Conservation (phyloP, 2,329 filamentous ascomycete genomes). For the Botrytis fabae region DNA sequence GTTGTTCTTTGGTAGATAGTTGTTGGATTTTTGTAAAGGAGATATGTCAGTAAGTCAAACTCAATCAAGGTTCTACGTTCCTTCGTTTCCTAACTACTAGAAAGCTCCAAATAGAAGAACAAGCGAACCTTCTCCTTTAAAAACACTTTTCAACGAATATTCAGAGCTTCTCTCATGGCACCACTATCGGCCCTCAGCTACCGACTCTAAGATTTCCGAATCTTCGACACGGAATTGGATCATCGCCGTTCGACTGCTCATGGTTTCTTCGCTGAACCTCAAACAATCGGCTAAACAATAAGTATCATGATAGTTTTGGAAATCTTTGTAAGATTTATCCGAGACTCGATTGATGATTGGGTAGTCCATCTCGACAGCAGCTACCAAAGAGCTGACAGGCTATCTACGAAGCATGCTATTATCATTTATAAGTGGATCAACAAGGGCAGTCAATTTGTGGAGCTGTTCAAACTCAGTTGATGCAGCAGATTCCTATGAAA, state of each 20-base stretch:
- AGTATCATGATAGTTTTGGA: background rate
- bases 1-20: background rate
- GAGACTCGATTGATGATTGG: fast-evolving
- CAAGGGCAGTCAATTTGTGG: too few relatives aligned
- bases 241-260: background rate
- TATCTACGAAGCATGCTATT: background rate
- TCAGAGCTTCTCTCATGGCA: too few relatives aligned
- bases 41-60: background rate
- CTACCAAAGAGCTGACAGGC: background rate
- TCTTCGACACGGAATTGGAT: background rate
- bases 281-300: background rate
- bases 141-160: background rate
- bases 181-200: fast-evolving
- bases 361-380: background rate
- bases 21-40: background rate
- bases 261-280: background rate
- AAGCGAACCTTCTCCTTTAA: background rate
- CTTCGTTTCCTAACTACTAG: background rate
- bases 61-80: background rate
- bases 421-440: background rate
- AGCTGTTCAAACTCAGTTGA: background rate
- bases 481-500: background rate
- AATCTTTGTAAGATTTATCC: background rate
- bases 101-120: background rate
- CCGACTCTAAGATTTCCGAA: background rate